Percentiles rank a stretch among this genome's conserved stretches.
Conservation (phyloP, 2,329 filamentous ascomycete genomes). For the Pseudogymnoascus sp. region DNA sequence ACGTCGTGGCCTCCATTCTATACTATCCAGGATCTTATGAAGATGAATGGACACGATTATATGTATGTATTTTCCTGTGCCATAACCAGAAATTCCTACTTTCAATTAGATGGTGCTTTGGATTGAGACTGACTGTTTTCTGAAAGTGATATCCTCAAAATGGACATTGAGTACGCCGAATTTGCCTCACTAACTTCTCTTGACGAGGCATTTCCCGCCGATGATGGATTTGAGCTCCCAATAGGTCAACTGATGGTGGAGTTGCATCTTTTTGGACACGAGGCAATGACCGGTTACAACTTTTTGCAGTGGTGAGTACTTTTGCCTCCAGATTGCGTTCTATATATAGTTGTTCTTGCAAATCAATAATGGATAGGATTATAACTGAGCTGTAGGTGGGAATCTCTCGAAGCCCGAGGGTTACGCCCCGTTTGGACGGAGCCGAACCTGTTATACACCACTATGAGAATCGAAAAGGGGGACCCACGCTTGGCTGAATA, state of each 20-base stretch:
- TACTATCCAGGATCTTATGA: conserved; percentile 31
- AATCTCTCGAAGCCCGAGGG: conserved; percentile 23
- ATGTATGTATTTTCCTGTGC: conserved; percentile 19
- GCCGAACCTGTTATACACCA: conserved; percentile 22
- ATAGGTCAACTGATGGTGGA: conserved; percentile 20
- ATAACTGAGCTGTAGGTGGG: conserved; percentile 18
- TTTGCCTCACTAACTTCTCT: conserved; percentile 27
- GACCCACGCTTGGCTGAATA: conserved; percentile 22
- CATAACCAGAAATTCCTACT: not conserved
- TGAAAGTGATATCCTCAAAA: conserved; percentile 32
- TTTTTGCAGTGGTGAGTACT: conserved; percentile 21
- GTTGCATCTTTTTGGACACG: conserved; percentile 19
- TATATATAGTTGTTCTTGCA: not conserved
- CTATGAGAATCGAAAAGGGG: conserved; percentile 17
- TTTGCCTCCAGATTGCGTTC: not conserved
- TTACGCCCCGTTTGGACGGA: conserved; percentile 24
- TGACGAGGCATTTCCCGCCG: conserved; percentile 18
- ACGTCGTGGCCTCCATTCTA: conserved; percentile 26
- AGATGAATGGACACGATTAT: conserved; percentile 31
- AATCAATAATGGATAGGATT: not conserved
- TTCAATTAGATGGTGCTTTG: not conserved
- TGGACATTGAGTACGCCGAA: conserved; percentile 33
- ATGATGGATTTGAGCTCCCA: conserved; percentile 14
- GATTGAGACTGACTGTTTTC: conserved; percentile 3
- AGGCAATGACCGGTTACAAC: conserved; percentile 15